Base-by-base conservation (phyloP, 2,329 filamentous ascomycete genomes). In the Alternaria solani region DNA sequence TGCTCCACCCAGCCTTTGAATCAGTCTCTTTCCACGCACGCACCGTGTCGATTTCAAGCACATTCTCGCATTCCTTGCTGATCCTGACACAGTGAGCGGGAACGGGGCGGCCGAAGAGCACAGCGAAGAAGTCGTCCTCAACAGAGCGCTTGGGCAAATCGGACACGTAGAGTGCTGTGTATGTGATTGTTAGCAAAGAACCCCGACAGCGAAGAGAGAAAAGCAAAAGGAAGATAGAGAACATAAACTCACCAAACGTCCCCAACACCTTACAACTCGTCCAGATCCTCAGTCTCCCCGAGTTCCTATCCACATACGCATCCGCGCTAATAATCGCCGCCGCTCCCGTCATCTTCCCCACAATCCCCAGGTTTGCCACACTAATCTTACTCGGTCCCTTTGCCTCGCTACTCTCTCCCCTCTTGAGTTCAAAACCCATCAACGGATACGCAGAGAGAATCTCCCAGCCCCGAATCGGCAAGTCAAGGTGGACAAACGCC, bases 261-360 rank as follows among this genome's bases (percentile, higher is more conserved):
- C 94, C 94, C 1, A 97, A 80, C 0, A 93, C 93, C 75, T 96
- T 97, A 42, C 97, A 75, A 14, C 85, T 86, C 1, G 90, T 87
- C 69, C 88, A 87, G 12, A 96, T 79, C 7, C 87, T 79, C 20
- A 95, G 79, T 16, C 87, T 81, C 0, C 88, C 88, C 57, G 87
- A 89, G 4, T 60, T 62, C 7, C 84, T 81, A 36, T 85, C 79
- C 67, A 89, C 75, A 34, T 84, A 85, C 44, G 89, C 84, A 28
- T 86, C 83, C n/a, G 82, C 89, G 38, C 82, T 84, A 1, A 90
- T 81, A 7, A 97, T 85, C 0, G 93, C 93, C 1, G 92, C 93
- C 1, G 90, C 88, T 0, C 93, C 94, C 0, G 93, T 93, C 91
- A 98, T 96, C 78, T 97, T 97, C 2, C 87, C 91, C 4, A 96